Conservation (phyloP, 2,329 filamentous ascomycete genomes). For the Pseudogymnoascus sp. region DNA sequence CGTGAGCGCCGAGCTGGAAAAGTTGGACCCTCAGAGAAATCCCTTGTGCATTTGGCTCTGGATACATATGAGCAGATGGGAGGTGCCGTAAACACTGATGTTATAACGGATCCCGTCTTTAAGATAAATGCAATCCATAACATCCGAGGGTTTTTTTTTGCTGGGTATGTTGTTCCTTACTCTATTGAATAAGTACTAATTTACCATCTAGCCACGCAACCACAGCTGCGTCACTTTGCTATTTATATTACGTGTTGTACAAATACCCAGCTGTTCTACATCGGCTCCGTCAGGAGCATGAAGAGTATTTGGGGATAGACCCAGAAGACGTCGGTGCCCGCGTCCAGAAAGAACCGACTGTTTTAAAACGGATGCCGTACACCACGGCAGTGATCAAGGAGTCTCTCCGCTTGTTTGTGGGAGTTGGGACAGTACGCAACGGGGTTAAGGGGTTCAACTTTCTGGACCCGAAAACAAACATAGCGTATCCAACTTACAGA, state of each 20-base stretch:
- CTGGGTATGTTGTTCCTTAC: slow-evolving; percentile 13
- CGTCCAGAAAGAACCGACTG: slow-evolving; percentile 11
- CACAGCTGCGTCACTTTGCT: slow-evolving; percentile 15
- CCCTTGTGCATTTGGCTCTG: slow-evolving; percentile 18
- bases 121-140: slow-evolving; percentile 15
- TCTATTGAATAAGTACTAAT: slow-evolving; percentile 17
- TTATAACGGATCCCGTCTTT: slow-evolving; percentile 14
- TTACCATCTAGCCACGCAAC: slow-evolving; percentile 22
- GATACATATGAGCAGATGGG: slow-evolving; percentile 17
- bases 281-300: slow-evolving; percentile 15
- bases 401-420: slow-evolving; percentile 16
- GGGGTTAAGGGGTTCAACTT: slow-evolving; percentile 10
- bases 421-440: slow-evolving; percentile 13
- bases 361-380: slow-evolving; percentile 17
- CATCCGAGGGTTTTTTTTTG: neutral
- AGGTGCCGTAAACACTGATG: neutral
- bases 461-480: neutral
- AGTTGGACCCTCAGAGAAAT: slow-evolving; percentile 15
- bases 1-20: neutral
- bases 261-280: slow-evolving; percentile 14
- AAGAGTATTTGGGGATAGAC: slow-evolving; percentile 11
- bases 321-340: neutral
- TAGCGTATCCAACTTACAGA: neutral
- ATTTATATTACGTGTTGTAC: slow-evolving; percentile 16
- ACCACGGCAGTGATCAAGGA: slow-evolving; percentile 17